These are phyloP conservation scores for Camellia granthamiana DNA, from an alignment of 148 eudicot species.

Conservation along the genomic window DNA sequence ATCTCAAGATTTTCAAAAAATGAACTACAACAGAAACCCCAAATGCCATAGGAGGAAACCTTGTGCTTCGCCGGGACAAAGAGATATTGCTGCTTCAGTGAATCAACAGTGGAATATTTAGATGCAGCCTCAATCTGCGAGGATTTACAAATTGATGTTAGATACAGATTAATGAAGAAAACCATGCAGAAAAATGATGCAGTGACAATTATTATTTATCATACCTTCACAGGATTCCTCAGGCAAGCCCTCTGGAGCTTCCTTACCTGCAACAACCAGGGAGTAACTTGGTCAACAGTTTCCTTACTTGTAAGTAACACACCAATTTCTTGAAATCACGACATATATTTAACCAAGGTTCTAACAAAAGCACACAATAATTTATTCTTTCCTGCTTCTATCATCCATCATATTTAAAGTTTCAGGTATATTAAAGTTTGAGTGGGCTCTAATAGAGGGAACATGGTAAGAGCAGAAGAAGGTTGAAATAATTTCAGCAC, in stretches of 20 bases:
- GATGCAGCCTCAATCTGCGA: constrained; percentile 69
- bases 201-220: constrained; percentile 11
- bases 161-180: neutral
- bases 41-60: constrained; percentile 37
- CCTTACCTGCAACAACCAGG: constrained; percentile 51
- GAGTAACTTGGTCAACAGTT: constrained; percentile 7
- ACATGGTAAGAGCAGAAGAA: neutral
- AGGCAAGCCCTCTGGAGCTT: constrained; percentile 91
- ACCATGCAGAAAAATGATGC: neutral
- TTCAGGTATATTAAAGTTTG: neutral
- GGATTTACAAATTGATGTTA: constrained; percentile 8
- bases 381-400: neutral
- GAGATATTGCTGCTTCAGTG: constrained; percentile 69
- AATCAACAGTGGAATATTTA: constrained; percentile 87
- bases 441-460: neutral
- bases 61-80: constrained; percentile 74
- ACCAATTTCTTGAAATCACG: neutral
- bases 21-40: neutral
- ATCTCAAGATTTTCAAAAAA: neutral
- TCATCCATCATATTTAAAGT: neutral
- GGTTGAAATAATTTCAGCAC: neutral
- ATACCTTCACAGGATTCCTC: constrained; percentile 86
- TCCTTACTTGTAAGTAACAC: neutral
- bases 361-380: neutral
- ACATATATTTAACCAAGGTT: neutral